Evolutionary conservation across 176 grass and related monocot species (phyloP), one percentile per base, ranked within the genome.

Genomic region (Leersia perrieri): DNA sequence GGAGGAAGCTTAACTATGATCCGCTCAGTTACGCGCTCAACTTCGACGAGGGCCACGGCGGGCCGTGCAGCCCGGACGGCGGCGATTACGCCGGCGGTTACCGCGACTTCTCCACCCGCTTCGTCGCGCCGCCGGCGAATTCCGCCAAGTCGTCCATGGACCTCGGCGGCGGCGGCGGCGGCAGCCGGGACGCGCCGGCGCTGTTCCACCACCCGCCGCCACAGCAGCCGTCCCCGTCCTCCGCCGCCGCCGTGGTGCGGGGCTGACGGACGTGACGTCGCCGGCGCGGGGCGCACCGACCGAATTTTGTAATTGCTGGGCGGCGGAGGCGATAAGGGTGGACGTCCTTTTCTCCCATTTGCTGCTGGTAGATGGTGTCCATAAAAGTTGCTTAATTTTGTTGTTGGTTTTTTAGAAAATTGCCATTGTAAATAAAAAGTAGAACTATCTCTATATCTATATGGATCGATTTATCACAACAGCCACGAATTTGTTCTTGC

Each of bases 11-110:
- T 35, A 88, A 91, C 80, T 98, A 98, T 78, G 90, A 95, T 73
- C 86, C 90, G 42, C 83, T 93, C 57, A 93, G 90, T 92, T 98
- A 98, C 79, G 80, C 95, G n/a, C 90, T 98, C 88, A 98, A 98
- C 83, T 98, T 98, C 77, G 92, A 98, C 63, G 92, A 98, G 67
- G 95, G 95, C 28, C 87, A 91, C 80, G 84, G 22, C 53, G 64
- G 13, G 22, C 0, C 49, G 1, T 58, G 53, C 33, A 87, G 60
- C 84, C 89, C 88, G 11, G 86, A 90, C 16, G 87, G 75, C 15
- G 80, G 75, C 15, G 80, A 75, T 38, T 68, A 73, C 63, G 5
- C 38, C 3, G 88, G 64, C 0, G 88, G 64, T 0, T 94, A 75
- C 90, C 90, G 76, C 57, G 89, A 93, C 89, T 95, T 95, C 90